Evolutionary conservation across 441 rosid genomes (phyloP).

Genomic region (Populus hybrid): DNA sequence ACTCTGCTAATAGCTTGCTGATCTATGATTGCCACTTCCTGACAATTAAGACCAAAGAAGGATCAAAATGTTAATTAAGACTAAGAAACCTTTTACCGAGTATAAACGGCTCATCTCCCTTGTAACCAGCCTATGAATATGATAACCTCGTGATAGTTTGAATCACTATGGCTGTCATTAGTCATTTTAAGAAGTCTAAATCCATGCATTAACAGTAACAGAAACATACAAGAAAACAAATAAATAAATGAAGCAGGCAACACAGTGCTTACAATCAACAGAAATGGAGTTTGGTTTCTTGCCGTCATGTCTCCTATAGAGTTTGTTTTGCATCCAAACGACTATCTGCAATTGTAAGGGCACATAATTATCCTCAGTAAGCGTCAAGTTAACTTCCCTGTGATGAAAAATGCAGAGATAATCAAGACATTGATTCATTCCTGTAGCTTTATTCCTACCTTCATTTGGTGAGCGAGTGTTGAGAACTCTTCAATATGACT

Average conservation of each 20-base stretch:
- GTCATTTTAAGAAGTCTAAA: not conserved
- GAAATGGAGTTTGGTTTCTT: constrained; percentile 28
- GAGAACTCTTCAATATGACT: not conserved
- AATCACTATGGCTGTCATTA: not conserved
- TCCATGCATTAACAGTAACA: not conserved
- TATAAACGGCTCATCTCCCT: no score
- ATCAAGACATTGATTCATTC: not conserved
- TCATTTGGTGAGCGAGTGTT: constrained; percentile 3
- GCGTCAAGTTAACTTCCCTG: not conserved
- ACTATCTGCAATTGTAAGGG: constrained; percentile 41
- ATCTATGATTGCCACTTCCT: no score
- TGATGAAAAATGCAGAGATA: not conserved
- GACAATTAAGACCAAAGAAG: no score
- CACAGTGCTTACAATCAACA: constrained; percentile 35
- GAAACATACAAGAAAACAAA: not conserved
- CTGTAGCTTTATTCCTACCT: constrained; percentile 21
- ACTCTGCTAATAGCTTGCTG: no score
- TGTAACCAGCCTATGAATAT: no score
- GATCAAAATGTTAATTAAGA: no score
- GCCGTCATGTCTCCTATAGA: constrained; percentile 27
- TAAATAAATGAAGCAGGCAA: not conserved
- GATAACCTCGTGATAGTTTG: no score
- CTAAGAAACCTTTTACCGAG: no score
- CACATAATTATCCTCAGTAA: not conserved
- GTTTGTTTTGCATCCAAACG: constrained; percentile 67